These are phyloP conservation scores for Saitozyma sp. DNA, from an alignment of 768 basidiomycete genomes.

Conservation along the genomic window DNA sequence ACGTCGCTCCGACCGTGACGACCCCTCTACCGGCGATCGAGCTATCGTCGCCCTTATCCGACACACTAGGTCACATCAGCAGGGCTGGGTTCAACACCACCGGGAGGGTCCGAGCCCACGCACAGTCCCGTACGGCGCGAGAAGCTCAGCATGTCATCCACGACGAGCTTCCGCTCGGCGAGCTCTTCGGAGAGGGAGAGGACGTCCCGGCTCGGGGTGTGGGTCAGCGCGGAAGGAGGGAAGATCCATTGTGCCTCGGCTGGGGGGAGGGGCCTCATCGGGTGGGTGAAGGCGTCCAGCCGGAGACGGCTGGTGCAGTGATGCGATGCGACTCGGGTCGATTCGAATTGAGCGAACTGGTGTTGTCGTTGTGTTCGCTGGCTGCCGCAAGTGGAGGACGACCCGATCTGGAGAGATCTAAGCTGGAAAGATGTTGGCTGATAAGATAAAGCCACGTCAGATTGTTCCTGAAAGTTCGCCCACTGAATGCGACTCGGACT, in stretches of 20 bases:
- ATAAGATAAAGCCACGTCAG: too few relatives aligned
- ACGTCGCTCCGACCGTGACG: slow-evolving; percentile 33
- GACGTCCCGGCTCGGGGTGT: slow-evolving; percentile 37
- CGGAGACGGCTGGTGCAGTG: background rate
- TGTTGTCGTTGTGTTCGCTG: too few relatives aligned
- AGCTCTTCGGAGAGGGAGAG: slow-evolving; percentile 28
- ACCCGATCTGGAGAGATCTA: too few relatives aligned
- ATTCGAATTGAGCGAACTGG: too few relatives aligned
- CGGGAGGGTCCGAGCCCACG: background rate
- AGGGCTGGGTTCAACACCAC: background rate
- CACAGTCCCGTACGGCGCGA: slow-evolving; percentile 20
- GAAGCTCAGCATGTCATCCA: slow-evolving; percentile 35
- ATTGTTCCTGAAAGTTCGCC: too few relatives aligned
- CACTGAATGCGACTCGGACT: too few relatives aligned
- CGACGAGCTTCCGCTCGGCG: slow-evolving; percentile 22
- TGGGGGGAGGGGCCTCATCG: slow-evolving; percentile 25
- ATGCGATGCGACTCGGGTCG: too few relatives aligned
- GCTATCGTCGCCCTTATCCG: slow-evolving; percentile 1
- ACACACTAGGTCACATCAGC: background rate
- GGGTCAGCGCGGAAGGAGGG: slow-evolving; percentile 20
- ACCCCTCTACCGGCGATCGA: slow-evolving; percentile 15
- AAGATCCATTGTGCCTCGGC: slow-evolving; percentile 50
- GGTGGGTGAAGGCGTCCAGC: background rate
- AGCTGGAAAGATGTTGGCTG: too few relatives aligned
- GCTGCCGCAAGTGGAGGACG: too few relatives aligned